Evolutionary conservation across 495 filamentous ascomycete species (phyloP), one percentile per base, ranked within the genome.

Genomic region (Trypethelium eluteriae): DNA sequence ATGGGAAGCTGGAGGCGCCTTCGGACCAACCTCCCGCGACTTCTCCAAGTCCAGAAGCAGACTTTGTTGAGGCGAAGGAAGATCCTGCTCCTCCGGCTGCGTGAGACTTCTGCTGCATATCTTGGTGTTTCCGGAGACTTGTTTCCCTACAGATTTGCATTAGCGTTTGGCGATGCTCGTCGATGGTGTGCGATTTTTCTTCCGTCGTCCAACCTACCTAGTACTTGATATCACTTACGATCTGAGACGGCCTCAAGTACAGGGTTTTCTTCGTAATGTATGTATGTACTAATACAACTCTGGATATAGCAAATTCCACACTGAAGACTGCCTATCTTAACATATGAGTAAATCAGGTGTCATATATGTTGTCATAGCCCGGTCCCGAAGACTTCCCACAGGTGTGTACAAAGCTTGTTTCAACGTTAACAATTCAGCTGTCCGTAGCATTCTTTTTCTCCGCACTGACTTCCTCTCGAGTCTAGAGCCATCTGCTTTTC

Each of bases 41-140:
- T 16, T 4, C 12, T 10, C 59, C 57, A 36, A 68, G 65, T 64
- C 70, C 70, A 16, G 70, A 72, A 49, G 50, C 68, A 9, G 67
- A 50, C 35, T 72, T 72, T 67, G 70, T 72, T 10, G 70, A 72
- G 67, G 70, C 70, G 4, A 70, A 69, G 50, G 70, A 72, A 66
- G 70, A 72, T 2, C 61, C 25, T 49, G 36, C 18, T 50, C 34
- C 67, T 49, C 53, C 63, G 9, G 25, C 16, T 14, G 62, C 39
- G 41, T 41, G 41, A 38, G 32, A 14, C 11, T 10, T n/a, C 7
- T 36, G 3, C 3, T 59, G 53, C 53, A 59, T 59, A 3, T n/a
- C 25, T 36, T 32, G 53, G 53, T 59, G 53, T 59, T 59, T 59
- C 18, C 32, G 18, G 25, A 59, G 53, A 3, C 32, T 36, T 6